Evolutionary conservation across 1,284 basidiomycete genomes (phyloP), one percentile per base, ranked within the genome.

Genomic region (Ustilago curta): DNA sequence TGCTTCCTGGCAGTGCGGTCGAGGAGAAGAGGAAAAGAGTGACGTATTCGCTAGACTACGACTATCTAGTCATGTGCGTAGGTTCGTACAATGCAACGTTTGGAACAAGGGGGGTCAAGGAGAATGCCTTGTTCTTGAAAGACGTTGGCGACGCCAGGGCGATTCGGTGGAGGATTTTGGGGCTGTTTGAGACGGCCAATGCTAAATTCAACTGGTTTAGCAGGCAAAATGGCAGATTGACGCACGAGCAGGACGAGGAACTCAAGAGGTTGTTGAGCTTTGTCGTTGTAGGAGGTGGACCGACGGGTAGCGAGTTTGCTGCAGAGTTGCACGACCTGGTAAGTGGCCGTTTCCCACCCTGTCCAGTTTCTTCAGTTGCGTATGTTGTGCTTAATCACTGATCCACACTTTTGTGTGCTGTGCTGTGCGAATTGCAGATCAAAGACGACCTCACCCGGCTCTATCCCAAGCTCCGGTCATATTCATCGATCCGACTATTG

Each of bases 311-410:
- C 16, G 76, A 81, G 48, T 71, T 78, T 11, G 71, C 77, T 0
- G 93, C 93, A 8, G 94, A 96, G 85, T 85, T 97, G 61, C 90
- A 93, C 69, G 94, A 97, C 83, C 88, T 96, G 44, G 42, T 45
- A 23, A 32, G 53, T 35, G 11, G 4, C 11, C 19, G 11, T 29
- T 7, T 16, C 8, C 9, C 32, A 6, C n/a, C n/a, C 44, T 16
- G 11, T 23, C 23, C 44, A 5, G 14, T 11, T 23, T 25, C 31
- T 32, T 8, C 2, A 8, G 12, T 12, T 32, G 12, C 3, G 25
- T 27, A 1, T 14, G 29, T 29, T n/a, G 21, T 18, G 29, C 5
- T 25, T 6, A 7, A 12, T 25, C 27, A 27, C 27, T 27, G 27
- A 27, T 4, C 27, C 27, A 27, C 7, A n/a, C 27, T 3, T 27